Evolutionary conservation across 345 rosid genomes (phyloP), one percentile per base, ranked within the genome.

Genomic region (Eucalyptus tenuipes): DNA sequence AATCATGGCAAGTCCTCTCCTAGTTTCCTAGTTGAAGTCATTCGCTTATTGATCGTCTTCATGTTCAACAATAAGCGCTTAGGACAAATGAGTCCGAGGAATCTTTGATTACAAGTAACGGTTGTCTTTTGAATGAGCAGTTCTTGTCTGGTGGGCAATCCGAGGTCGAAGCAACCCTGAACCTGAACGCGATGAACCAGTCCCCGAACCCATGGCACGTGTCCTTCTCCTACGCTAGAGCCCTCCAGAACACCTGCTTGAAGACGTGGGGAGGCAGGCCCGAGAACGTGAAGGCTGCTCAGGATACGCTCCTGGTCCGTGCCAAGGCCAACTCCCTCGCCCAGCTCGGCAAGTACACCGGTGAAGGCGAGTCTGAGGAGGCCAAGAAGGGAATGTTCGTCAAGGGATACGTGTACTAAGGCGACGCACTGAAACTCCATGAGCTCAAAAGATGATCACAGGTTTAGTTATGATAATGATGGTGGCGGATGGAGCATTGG

Each of bases 111-210:
- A 20, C 45, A 24, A 18, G 82, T 64, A 15, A 75, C 82, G 24
- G 45, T 75, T 2, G 15, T 14, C 53, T 27, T 85, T 25, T 17
- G 53, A 85, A 85, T 91, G 90, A 53, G 91, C 98, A 97, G 99
- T 97, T 97, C 92, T 93, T 97, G 96, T 97, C 99, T 33, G 99
- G 99, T 49, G 99, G 99, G 80, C 99, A 97, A 93, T 97, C 99
- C 24, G 99, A 97, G 92, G 96, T 96, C 86, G 99, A 97, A 92
- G 99, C 99, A 61, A 97, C 99, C 85, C 90, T 96, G 89, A 97
- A 97, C 96, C 93, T 97, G 90, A 97, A 97, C 85, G 98, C 99
- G 1, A 97, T 96, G 99, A 96, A 97, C 95, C 99, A 97, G 87
- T 90, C 92, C 86, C 93, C 98, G 8, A 94, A 95, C 96, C 96